Evolutionary conservation across 2,329 filamentous ascomycete species (phyloP), one percentile per base, ranked within the genome.

Genomic region (Tolypocladium album): DNA sequence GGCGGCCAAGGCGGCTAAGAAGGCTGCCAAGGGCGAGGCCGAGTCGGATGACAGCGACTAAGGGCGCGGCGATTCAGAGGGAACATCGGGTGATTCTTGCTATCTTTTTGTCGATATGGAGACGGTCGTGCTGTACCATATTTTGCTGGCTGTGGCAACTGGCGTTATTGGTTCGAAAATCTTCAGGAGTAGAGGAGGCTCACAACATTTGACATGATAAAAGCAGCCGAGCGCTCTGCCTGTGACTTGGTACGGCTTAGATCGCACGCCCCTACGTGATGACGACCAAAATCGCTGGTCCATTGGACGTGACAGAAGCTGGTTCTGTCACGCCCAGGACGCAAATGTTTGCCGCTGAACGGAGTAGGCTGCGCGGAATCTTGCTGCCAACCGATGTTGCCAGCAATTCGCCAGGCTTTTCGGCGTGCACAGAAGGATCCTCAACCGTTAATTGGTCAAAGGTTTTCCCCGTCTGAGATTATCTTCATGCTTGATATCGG

Each of bases 1-100:
- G 73, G 80, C 80, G 2, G 78, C 79, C 66, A 82, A 82, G 74
- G 76, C 78, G 52, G 78, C 79, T 59, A 82, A 82, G 76, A 84
- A 82, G 69, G 77, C 77, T 47, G 74, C 75, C 63, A 75, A 81
- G 68, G 80, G 76, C 62, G 75, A 78, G 67, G 78, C 76, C 64
- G 80, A 81, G 63, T 78, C 79, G 61, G 79, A 82, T 15, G 63
- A 64, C 59, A 65, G 64, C 63, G 64, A 65, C 34, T 65, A 34
- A 62, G 43, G 24, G 22, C 11, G 57, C 9, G 31, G 57, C 22
- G 39, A 31, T 50, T 53, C 45, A 31, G 56, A 56, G 39, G 40
- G 38, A 22, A 55, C 56, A 58, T 42, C 42, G 55, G 34, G 57
- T 59, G 61, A 57, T 58, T 61, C 56, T 58, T 36, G 31, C 40